Conservation (phyloP, 305 asterid species). For the Rubia tinctorum region DNA sequence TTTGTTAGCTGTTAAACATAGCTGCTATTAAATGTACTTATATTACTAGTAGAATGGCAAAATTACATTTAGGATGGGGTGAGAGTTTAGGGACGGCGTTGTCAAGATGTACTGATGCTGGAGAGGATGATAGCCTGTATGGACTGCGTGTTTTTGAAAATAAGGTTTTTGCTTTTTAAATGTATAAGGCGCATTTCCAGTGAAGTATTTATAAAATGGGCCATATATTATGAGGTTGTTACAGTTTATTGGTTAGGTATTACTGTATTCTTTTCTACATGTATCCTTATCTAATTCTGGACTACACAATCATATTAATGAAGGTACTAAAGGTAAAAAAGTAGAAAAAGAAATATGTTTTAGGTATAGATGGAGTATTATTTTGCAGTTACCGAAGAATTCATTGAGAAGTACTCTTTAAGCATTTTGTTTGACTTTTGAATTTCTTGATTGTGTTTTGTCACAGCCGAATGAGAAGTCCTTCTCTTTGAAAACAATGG, state of each 20-base stretch:
- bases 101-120: not conserved
- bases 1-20: not conserved
- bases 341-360: not conserved
- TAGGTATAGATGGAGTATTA: not conserved
- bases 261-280: not conserved
- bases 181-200: not conserved
- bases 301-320: not conserved
- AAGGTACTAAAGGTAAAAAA: not conserved
- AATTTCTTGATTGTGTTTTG: conserved; percentile 18
- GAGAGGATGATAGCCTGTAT: not conserved
- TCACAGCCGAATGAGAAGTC: conserved; percentile 86
- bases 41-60: not conserved
- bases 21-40: not conserved
- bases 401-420: not conserved
- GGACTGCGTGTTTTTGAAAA: not conserved
- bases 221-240: not conserved
- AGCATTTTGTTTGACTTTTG: not conserved
- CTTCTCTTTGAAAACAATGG: conserved; percentile 92
- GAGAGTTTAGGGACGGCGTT: not conserved
- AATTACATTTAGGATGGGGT: not conserved
- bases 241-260: not conserved
- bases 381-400: not conserved
- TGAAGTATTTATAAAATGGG: not conserved
- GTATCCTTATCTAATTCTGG: not conserved
- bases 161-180: not conserved